Conservation (phyloP, 192 early-diverging fungal species). For the Backusella sp. region DNA sequence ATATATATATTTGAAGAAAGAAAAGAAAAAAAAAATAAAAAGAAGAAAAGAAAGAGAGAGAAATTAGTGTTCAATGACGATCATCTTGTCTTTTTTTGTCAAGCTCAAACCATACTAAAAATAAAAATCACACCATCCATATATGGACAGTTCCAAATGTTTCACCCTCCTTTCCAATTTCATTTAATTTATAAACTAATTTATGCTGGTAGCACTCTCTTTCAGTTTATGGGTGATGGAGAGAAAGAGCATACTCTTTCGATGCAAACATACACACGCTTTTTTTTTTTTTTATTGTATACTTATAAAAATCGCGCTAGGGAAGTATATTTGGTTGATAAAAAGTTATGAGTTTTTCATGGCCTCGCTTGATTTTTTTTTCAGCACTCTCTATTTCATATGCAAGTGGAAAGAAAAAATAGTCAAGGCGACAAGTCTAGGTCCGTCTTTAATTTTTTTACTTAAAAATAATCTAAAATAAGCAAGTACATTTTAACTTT, state of each 20-base stretch:
- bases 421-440: not conserved
- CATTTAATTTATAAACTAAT: constrained; percentile 3
- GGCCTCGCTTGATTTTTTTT: too few species aligned
- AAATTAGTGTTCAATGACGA: not conserved
- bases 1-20: not conserved
- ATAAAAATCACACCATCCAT: constrained; percentile 1
- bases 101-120: constrained; percentile 4
- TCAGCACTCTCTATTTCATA: too few species aligned
- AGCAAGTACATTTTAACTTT: not conserved
- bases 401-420: not conserved
- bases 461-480: not conserved
- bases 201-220: not conserved
- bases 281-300: not conserved
- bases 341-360: not conserved
- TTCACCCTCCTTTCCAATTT: not conserved
- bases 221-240: not conserved
- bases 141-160: not conserved
- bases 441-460: not conserved
- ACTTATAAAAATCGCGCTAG: too few species aligned
- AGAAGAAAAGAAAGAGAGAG: not conserved
- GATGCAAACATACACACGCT: not conserved
- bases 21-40: not conserved
- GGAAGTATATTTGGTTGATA: not conserved
- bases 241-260: not conserved
- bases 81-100: not conserved